Conservation (phyloP, 305 asterid species). For the Petunia hybrid region DNA sequence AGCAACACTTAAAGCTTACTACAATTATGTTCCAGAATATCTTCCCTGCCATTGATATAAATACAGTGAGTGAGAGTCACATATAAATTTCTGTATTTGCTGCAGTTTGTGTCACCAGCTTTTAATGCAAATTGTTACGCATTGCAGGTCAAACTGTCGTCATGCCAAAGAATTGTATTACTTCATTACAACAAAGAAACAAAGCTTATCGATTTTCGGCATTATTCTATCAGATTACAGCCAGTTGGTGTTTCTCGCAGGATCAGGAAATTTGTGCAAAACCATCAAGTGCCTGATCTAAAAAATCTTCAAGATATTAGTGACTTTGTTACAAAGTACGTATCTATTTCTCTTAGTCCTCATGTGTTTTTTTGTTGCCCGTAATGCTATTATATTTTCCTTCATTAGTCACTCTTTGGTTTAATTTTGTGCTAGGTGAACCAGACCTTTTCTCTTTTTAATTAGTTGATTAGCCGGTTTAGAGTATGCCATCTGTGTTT, state of each 20-base stretch:
- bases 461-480: background rate
- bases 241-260: conserved; percentile 88
- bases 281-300: conserved; percentile 86
- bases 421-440: background rate
- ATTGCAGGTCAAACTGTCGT: conserved; percentile 84
- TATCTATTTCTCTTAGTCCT: conserved; percentile 24
- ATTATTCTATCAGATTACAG: conserved; percentile 89
- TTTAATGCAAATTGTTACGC: background rate
- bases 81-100: background rate
- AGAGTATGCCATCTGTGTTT: conserved; percentile 8
- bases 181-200: conserved; percentile 92
- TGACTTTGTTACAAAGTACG: conserved; percentile 81
- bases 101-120: conserved; percentile 8
- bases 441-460: background rate
- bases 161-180: conserved; percentile 93
- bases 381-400: conserved; percentile 10
- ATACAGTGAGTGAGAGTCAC: conserved; percentile 67
- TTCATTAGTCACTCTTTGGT: background rate
- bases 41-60: conserved; percentile 90
- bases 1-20: conserved; percentile 87
- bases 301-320: conserved; percentile 88
- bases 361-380: background rate
- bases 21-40: conserved; percentile 93
- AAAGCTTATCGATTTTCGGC: conserved; percentile 85
- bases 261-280: conserved; percentile 89